These are phyloP conservation scores for Lichtheimia hyalospora DNA, from an alignment of 371 early-diverging fungal genomes.

Conservation along the genomic window DNA sequence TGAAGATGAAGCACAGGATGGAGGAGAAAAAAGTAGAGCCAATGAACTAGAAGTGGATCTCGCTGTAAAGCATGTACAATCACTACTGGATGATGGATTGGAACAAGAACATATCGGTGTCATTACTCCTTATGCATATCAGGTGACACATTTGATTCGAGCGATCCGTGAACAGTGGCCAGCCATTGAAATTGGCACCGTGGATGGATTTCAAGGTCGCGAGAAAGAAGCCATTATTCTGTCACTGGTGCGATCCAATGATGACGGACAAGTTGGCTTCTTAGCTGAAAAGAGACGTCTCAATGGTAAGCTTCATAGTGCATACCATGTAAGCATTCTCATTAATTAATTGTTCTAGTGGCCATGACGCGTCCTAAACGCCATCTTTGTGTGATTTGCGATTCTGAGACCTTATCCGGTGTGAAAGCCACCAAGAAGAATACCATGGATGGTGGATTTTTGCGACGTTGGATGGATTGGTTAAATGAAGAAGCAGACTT, in stretches of 20 bases:
- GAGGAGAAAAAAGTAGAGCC: slow-evolving; percentile 59
- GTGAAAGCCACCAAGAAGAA: slow-evolving; percentile 15
- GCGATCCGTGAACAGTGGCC: slow-evolving; percentile 42
- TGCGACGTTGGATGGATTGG: slow-evolving; percentile 59
- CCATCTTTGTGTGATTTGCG: slow-evolving; percentile 86
- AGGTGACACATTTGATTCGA: slow-evolving; percentile 58
- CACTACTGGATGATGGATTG: slow-evolving; percentile 68
- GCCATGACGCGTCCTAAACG: slow-evolving; percentile 92
- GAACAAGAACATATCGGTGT: slow-evolving; percentile 70
- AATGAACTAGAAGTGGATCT: slow-evolving; percentile 80
- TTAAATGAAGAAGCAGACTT: slow-evolving; percentile 56
- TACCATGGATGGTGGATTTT: slow-evolving; percentile 48
- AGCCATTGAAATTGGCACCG: slow-evolving; percentile 78
- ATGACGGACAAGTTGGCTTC: slow-evolving; percentile 84
- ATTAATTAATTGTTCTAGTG: slow-evolving; percentile 41
- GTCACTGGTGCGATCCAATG: slow-evolving; percentile 87
- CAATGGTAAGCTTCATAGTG: slow-evolving; percentile 49
- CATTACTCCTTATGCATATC: slow-evolving; percentile 86
- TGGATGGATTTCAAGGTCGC: slow-evolving; percentile 97
- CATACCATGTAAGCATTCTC: background rate
- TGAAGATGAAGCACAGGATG: slow-evolving; percentile 52
- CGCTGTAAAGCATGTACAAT: slow-evolving; percentile 60
- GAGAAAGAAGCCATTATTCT: slow-evolving; percentile 93
- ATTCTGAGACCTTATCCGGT: slow-evolving; percentile 64
- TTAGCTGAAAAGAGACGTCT: slow-evolving; percentile 83